Conservation (phyloP, 768 basidiomycete genomes). For the Pisolithus sp. region DNA sequence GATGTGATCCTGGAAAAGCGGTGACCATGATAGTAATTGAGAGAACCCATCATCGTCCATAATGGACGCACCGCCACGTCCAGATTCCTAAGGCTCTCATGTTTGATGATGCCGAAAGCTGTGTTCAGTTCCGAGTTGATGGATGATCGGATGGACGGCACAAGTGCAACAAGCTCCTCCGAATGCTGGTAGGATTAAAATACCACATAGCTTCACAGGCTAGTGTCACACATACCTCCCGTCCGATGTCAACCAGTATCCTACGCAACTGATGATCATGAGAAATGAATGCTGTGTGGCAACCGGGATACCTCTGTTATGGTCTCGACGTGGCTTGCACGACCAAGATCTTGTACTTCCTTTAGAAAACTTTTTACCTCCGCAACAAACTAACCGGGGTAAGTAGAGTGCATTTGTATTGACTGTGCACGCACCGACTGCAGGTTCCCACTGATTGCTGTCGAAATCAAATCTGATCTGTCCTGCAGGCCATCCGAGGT, state of each 20-base stretch:
- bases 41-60: background rate
- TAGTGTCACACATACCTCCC: constrained; percentile 13
- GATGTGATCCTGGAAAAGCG: constrained; percentile 21
- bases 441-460: constrained; percentile 9
- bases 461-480: constrained; percentile 15
- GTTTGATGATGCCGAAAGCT: constrained; percentile 21
- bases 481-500: constrained; percentile 15
- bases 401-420: background rate
- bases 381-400: constrained; percentile 17
- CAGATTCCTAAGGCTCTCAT: constrained; percentile 23
- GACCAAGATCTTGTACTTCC: constrained; percentile 16
- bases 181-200: constrained; percentile 18
- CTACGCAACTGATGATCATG: constrained; percentile 18
- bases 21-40: constrained; percentile 2
- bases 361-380: constrained; percentile 16
- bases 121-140: constrained; percentile 18
- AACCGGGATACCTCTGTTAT: constrained; percentile 17
- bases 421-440: constrained; percentile 13
- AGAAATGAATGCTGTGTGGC: constrained; percentile 5
- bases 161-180: constrained; percentile 19
- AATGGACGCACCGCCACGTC: constrained; percentile 17
- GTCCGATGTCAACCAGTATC: constrained; percentile 19
- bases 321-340: constrained; percentile 13
- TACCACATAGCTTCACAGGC: background rate
- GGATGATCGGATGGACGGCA: constrained; percentile 18